Evolutionary conservation across 148 eudicot genomes (phyloP).

Genomic region (Fagopyrum esculentum): DNA sequence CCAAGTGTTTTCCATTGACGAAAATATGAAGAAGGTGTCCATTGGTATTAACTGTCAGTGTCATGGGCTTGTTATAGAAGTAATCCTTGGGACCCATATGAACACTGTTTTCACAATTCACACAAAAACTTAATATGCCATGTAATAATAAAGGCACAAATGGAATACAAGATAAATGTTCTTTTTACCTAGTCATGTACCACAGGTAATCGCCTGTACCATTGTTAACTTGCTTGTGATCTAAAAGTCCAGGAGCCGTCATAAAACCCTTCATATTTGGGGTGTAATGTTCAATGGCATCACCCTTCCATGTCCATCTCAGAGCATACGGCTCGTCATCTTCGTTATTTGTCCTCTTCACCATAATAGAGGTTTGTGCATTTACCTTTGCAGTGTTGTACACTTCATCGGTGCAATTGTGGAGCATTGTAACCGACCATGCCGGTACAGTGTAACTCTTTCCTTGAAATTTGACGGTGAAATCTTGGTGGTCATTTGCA

Average conservation of each 20-base stretch:
- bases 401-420: conserved; percentile 42
- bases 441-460: conserved; percentile 48
- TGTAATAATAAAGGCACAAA: background rate
- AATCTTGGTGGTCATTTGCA: conserved; percentile 16
- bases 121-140: background rate
- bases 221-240: conserved; percentile 36
- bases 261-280: conserved; percentile 16
- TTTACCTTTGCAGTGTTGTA: conserved; percentile 71
- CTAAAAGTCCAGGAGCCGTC: no score
- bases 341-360: conserved; percentile 32
- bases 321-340: conserved; percentile 24
- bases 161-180: background rate
- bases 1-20: conserved; percentile 23
- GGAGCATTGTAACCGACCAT: conserved; percentile 75
- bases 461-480: conserved; percentile 36
- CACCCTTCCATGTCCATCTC: conserved; percentile 26
- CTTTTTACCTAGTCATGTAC: conserved; percentile 54
- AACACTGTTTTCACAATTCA: background rate
- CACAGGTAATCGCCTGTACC: conserved; percentile 55
- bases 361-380: conserved; percentile 22
- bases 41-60: conserved; percentile 16
- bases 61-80: conserved; percentile 10
- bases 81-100: conserved; percentile 8
- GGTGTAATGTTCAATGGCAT: conserved; percentile 23
- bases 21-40: conserved; percentile 23